Evolutionary conservation across 2,329 filamentous ascomycete genomes (phyloP).

Genomic region (Tolypocladium inflatum): DNA sequence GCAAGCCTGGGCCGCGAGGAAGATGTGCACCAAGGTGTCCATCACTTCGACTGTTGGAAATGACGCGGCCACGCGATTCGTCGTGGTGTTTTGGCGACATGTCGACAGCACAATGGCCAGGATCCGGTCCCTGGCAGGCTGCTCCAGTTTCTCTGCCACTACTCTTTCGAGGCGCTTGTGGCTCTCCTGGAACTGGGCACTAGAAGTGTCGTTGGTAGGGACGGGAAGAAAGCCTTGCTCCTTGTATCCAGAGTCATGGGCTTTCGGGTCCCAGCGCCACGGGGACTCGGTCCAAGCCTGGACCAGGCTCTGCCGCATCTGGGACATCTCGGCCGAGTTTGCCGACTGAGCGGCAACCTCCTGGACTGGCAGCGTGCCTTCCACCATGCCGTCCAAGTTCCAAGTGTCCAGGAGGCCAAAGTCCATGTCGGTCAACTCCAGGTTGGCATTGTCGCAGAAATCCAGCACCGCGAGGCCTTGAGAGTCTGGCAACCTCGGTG

Average conservation of each 20-base stretch:
- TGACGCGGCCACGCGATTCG: conserved; percentile 44
- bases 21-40: conserved; percentile 52
- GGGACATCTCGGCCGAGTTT: conserved; percentile 30
- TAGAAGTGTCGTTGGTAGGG: conserved; percentile 26
- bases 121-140: conserved; percentile 48
- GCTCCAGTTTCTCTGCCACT: conserved; percentile 32
- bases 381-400: conserved; percentile 30
- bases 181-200: conserved; percentile 27
- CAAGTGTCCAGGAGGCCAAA: conserved; percentile 41
- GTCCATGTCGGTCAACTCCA: conserved; percentile 43
- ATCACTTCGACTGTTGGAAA: conserved; percentile 53
- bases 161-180: conserved; percentile 28
- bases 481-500: conserved; percentile 24
- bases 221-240: conserved; percentile 37
- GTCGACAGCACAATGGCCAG: conserved; percentile 54
- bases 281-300: conserved; percentile 40
- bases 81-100: conserved; percentile 40
- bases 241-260: conserved; percentile 31
- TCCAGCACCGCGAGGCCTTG: conserved; percentile 36
- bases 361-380: conserved; percentile 9
- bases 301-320: conserved; percentile 37
- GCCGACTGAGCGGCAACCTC: conserved; percentile 18
- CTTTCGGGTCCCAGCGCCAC: conserved; percentile 39
- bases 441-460: conserved; percentile 38
- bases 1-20: conserved; percentile 45